Evolutionary conservation across 495 filamentous ascomycete genomes (phyloP).

Genomic region (Hypoxylon intermedium): DNA sequence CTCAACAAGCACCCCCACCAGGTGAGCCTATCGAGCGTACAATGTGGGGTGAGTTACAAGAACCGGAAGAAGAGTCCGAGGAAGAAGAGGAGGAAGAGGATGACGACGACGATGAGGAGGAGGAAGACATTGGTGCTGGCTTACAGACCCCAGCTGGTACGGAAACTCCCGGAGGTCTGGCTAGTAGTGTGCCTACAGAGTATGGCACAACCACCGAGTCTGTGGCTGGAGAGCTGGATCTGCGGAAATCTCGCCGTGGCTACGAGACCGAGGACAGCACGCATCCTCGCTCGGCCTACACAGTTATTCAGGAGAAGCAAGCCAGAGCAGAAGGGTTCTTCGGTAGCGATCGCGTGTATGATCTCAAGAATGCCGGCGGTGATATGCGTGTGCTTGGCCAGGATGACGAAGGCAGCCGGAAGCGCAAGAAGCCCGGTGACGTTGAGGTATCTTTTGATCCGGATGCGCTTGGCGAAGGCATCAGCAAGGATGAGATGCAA

Average conservation of each 20-base stretch:
- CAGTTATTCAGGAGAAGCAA: slow-evolving; percentile 87
- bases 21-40: slow-evolving; percentile 87
- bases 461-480: slow-evolving; percentile 75
- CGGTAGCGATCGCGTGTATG: slow-evolving; percentile 90
- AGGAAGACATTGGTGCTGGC: slow-evolving; percentile 70
- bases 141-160: slow-evolving; percentile 76
- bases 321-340: slow-evolving; percentile 90
- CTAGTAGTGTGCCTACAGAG: slow-evolving; percentile 79
- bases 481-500: slow-evolving; percentile 66
- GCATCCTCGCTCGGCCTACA: slow-evolving; percentile 78
- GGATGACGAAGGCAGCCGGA: slow-evolving; percentile 75
- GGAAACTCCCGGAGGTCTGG: slow-evolving; percentile 82
- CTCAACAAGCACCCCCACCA: slow-evolving; percentile 60
- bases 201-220: slow-evolving; percentile 70
- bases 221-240: slow-evolving; percentile 86
- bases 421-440: slow-evolving; percentile 95
- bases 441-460: slow-evolving; percentile 90
- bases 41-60: slow-evolving; percentile 93
- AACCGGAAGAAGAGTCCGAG: slow-evolving; percentile 80
- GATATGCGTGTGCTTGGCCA: slow-evolving; percentile 72
- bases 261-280: slow-evolving; percentile 86
- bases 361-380: slow-evolving; percentile 60
- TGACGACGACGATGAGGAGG: slow-evolving; percentile 76
- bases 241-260: slow-evolving; percentile 85
- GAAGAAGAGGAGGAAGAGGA: slow-evolving; percentile 75